Evolutionary conservation across 805 yeast species (phyloP).

Genomic region (Grigorovia jiainica): DNA sequence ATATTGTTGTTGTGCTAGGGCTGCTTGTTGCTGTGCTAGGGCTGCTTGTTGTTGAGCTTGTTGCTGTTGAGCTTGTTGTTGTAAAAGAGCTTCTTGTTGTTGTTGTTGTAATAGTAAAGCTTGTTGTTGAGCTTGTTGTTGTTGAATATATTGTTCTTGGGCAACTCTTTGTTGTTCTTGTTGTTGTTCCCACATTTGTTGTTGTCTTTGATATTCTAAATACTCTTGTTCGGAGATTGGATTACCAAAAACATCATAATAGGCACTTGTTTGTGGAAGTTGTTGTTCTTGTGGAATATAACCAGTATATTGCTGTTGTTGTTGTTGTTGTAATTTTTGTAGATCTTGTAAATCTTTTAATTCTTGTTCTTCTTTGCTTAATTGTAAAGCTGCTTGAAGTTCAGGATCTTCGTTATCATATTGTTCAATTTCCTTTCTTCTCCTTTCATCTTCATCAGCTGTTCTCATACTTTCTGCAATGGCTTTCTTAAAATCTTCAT

Average conservation of each 20-base stretch:
- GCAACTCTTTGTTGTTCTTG: slow-evolving; percentile 22
- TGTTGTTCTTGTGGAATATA: slow-evolving; percentile 13
- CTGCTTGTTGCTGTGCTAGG: slow-evolving; percentile 1
- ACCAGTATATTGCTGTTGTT: slow-evolving; percentile 8
- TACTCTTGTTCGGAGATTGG: slow-evolving; percentile 24
- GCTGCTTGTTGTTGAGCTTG: slow-evolving; percentile 2
- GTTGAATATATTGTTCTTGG: slow-evolving; percentile 19
- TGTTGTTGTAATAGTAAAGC: slow-evolving; percentile 3
- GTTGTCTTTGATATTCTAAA: slow-evolving; percentile 26
- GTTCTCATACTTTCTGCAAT: slow-evolving; percentile 70
- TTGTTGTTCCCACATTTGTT: slow-evolving; percentile 13
- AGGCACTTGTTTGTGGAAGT: slow-evolving; percentile 6
- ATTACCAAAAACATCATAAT: slow-evolving; percentile 22
- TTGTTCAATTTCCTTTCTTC: slow-evolving; percentile 31
- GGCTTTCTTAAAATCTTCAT: slow-evolving; percentile 71
- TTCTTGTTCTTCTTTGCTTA: slow-evolving; percentile 27
- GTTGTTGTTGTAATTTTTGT: slow-evolving; percentile 19
- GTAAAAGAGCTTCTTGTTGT: slow-evolving; percentile 1
- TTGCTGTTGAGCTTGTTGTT: slow-evolving; percentile 2
- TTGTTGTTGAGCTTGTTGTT: slow-evolving; percentile 18
- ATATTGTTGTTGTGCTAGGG: not conserved
- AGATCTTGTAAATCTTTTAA: slow-evolving; percentile 23
- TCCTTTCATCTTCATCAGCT: slow-evolving; percentile 72
- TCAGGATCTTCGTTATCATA: slow-evolving; percentile 22
- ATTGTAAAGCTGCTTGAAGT: slow-evolving; percentile 23